These are phyloP conservation scores for Aspergillus sergii DNA, from an alignment of 2,329 filamentous ascomycete species.

Conservation along the genomic window DNA sequence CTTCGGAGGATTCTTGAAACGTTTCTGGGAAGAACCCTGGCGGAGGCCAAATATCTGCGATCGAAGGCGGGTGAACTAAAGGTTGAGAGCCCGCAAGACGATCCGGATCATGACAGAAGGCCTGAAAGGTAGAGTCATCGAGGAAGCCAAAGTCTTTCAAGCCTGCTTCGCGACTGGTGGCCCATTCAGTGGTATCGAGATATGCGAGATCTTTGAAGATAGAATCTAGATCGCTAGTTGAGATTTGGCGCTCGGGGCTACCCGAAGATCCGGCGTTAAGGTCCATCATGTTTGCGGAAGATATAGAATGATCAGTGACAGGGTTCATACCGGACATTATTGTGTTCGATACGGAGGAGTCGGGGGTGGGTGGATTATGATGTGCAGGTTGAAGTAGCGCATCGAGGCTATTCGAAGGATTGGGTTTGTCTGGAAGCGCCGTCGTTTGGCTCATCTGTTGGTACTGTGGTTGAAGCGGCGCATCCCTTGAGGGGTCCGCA, in stretches of 20 bases:
- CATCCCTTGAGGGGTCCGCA: conserved; percentile 28
- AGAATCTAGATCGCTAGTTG: conserved; percentile 41
- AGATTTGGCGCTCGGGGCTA: conserved; percentile 6
- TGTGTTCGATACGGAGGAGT: conserved; percentile 34
- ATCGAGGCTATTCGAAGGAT: conserved; percentile 24
- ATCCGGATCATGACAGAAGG: conserved; percentile 49
- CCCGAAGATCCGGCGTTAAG: conserved; percentile 9
- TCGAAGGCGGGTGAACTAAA: conserved; percentile 41
- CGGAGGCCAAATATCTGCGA: conserved; percentile 47
- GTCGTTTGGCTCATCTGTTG: conserved; percentile 13
- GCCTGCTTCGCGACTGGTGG: conserved; percentile 43
- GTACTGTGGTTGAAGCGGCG: conserved; percentile 20
- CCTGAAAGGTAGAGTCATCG: conserved; percentile 48
- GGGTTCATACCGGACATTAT: conserved; percentile 19
- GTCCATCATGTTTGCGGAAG: conserved; percentile 13
- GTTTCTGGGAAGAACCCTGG: conserved; percentile 46
- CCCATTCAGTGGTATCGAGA: conserved; percentile 49
- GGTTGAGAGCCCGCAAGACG: conserved; percentile 40
- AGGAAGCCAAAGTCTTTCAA: conserved; percentile 48
- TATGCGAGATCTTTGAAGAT: conserved; percentile 51
- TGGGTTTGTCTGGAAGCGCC: conserved; percentile 24
- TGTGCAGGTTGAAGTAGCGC: conserved; percentile 21
- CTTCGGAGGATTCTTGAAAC: conserved; percentile 34
- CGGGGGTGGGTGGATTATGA: conserved; percentile 34
- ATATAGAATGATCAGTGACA: conserved; percentile 18